These are phyloP conservation scores for Hansfordia pulvinata DNA, from an alignment of 2,329 filamentous ascomycete species.

Conservation along the genomic window DNA sequence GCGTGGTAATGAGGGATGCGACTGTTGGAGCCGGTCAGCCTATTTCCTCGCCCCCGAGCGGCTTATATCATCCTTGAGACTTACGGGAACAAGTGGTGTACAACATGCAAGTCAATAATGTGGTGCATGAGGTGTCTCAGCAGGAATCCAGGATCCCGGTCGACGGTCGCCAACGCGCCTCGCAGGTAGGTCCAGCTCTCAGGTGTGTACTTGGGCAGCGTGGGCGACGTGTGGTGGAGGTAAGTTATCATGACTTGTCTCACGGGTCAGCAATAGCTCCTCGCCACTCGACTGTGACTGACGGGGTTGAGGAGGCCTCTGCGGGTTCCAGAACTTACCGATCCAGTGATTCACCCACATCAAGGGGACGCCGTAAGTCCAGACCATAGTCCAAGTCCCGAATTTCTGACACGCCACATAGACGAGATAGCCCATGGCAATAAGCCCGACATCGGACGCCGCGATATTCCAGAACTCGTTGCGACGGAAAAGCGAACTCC, in stretches of 20 bases:
- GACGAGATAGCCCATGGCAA: constrained; percentile 31
- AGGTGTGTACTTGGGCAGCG: constrained; percentile 35
- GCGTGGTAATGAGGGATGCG: constrained; percentile 48
- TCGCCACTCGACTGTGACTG: too few relatives aligned
- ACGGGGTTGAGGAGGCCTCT: too few relatives aligned
- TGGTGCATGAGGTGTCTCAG: constrained; percentile 50
- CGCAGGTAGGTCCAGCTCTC: constrained; percentile 47
- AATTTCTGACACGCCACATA: constrained; percentile 36
- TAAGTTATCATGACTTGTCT: constrained; percentile 56
- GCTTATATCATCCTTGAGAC: too few relatives aligned
- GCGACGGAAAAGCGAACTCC: constrained; percentile 41
- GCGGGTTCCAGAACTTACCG: constrained; percentile 23
- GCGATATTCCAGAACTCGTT: constrained; percentile 39
- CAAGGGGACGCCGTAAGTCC: constrained; percentile 50
- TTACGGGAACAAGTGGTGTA: constrained; percentile 48
- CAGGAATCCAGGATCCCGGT: constrained; percentile 49
- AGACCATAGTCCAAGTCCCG: constrained; percentile 37
- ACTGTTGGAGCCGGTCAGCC: constrained; percentile 11
- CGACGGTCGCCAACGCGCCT: constrained; percentile 46
- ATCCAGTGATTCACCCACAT: constrained; percentile 61
- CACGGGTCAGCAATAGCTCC: constrained; percentile 3
- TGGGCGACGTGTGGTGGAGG: constrained; percentile 47
- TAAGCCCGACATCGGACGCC: constrained; percentile 43
- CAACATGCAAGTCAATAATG: constrained; percentile 50
- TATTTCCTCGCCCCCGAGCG: background rate